These are phyloP conservation scores for Trichoderma hamatum DNA, from an alignment of 2,329 filamentous ascomycete species.

Conservation along the genomic window DNA sequence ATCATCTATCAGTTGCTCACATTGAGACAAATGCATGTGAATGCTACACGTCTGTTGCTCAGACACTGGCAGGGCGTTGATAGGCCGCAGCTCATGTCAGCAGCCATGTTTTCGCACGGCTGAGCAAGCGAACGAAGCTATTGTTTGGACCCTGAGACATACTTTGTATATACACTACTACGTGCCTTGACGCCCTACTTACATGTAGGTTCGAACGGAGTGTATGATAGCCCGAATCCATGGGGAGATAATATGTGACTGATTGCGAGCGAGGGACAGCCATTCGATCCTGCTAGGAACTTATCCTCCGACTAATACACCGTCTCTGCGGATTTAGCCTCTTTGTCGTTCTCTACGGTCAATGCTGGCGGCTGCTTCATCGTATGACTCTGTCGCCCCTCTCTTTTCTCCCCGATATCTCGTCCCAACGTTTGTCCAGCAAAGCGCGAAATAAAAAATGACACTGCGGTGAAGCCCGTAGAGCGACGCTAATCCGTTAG, in stretches of 20 bases:
- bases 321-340: background rate
- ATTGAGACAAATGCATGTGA: slow-evolving; percentile 1
- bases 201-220: slow-evolving; percentile 13
- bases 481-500: background rate
- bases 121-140: background rate
- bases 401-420: background rate
- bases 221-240: slow-evolving; percentile 14
- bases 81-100: background rate
- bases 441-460: background rate
- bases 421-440: too few species aligned
- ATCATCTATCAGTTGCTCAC: slow-evolving; percentile 17
- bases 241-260: background rate
- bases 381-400: slow-evolving; percentile 4
- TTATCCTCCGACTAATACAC: slow-evolving; percentile 8
- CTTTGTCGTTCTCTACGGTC: background rate
- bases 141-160: background rate
- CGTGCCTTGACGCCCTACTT: slow-evolving; percentile 12
- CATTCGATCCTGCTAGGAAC: slow-evolving; percentile 7
- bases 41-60: background rate
- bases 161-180: background rate
- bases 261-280: background rate
- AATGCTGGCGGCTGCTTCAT: background rate
- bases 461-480: background rate
- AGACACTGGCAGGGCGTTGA: background rate
- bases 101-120: background rate